phyloP scores from a whole-genome alignment of 164 flowering plant genomes.

The Sextonia rubra region DNA sequence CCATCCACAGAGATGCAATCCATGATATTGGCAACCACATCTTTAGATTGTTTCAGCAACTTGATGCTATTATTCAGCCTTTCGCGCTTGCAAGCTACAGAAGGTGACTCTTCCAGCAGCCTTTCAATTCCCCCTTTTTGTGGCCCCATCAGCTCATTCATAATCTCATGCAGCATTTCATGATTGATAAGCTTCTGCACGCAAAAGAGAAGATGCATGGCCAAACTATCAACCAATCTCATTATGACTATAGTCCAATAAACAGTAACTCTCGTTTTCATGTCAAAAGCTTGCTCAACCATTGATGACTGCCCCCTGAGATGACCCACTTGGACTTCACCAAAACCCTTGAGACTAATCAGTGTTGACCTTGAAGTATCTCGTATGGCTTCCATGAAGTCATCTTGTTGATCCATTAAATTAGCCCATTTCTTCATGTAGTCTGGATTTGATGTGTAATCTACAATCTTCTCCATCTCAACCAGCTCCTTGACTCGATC shows the following conservation, averaged over 20 bases:
- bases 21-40: conserved; percentile 4
- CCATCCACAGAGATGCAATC: not conserved
- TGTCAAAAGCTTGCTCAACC: conserved; percentile 25
- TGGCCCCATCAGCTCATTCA: conserved; percentile 20
- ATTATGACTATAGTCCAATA: conserved; percentile 29
- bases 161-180: conserved; percentile 3
- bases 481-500: conserved; percentile 19
- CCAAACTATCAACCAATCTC: conserved; percentile 26
- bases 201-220: conserved; percentile 15
- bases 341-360: conserved; percentile 12
- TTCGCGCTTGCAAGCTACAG: conserved; percentile 14
- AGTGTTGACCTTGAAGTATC: not conserved
- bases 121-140: conserved; percentile 16
- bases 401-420: conserved; percentile 12
- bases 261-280: conserved; percentile 27
- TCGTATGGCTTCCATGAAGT: conserved; percentile 6
- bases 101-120: conserved; percentile 29
- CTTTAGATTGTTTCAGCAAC: conserved; percentile 18
- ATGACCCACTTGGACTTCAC: conserved; percentile 17
- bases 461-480: conserved; percentile 32
- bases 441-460: conserved; percentile 30
- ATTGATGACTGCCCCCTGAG: conserved; percentile 4
- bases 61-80: conserved; percentile 23
- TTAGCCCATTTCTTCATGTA: conserved; percentile 18
- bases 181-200: not conserved